These are phyloP conservation scores for Mariannaea elegans DNA, from an alignment of 2,329 filamentous ascomycete genomes.

Conservation along the genomic window DNA sequence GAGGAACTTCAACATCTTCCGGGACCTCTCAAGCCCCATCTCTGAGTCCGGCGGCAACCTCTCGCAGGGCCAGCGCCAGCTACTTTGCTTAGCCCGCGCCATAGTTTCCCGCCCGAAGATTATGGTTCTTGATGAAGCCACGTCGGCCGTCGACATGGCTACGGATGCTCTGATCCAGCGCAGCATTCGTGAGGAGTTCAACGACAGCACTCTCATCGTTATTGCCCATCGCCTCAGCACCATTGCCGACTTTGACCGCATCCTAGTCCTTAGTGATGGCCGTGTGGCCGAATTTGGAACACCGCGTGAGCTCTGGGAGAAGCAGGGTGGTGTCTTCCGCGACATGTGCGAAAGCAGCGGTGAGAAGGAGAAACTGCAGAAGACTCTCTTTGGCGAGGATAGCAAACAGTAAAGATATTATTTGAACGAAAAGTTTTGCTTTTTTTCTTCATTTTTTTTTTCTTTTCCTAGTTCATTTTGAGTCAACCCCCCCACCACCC, in stretches of 20 bases:
- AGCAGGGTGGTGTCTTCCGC: constrained; percentile 62
- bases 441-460: not conserved
- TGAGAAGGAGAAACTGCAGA: constrained; percentile 62
- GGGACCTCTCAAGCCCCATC: constrained; percentile 68
- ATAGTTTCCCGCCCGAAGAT: constrained; percentile 78
- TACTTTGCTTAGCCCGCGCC: constrained; percentile 77
- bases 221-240: constrained; percentile 81
- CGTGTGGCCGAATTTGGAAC: constrained; percentile 72
- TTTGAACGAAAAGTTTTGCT: not conserved
- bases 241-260: constrained; percentile 79
- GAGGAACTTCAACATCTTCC: constrained; percentile 73
- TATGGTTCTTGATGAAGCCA: constrained; percentile 84
- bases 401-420: not conserved
- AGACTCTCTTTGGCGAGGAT: constrained; percentile 51
- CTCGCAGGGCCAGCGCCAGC: constrained; percentile 79
- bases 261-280: constrained; percentile 76
- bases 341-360: constrained; percentile 71
- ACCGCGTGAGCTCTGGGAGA: constrained; percentile 69
- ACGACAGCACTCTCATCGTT: constrained; percentile 73
- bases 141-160: constrained; percentile 79
- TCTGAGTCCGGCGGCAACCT: constrained; percentile 79
- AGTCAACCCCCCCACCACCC: not conserved
- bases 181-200: constrained; percentile 76
- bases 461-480: not conserved
- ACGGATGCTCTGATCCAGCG: constrained; percentile 80